These are phyloP conservation scores for Lyophyllum shimeji DNA, from an alignment of 768 basidiomycete genomes.

Conservation along the genomic window DNA sequence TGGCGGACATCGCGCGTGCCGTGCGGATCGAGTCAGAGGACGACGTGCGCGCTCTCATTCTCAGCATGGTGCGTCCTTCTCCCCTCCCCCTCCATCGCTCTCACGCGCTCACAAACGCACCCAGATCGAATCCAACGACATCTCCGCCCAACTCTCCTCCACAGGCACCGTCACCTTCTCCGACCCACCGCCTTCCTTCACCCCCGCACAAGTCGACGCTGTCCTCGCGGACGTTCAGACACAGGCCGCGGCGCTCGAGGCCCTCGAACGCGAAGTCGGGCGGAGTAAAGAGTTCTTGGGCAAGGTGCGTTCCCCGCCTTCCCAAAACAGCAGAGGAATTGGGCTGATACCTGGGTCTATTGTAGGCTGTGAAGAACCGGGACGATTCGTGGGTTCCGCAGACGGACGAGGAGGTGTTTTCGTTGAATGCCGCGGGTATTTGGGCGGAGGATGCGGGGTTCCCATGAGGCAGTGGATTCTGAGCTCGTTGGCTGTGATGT, in stretches of 20 bases:
- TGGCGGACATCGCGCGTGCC: conserved; percentile 66
- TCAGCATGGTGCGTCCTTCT: conserved; percentile 64
- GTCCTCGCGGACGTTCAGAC: conserved; percentile 55
- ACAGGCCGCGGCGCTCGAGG: conserved; percentile 47
- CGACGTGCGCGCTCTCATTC: conserved; percentile 56
- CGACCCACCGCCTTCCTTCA: conserved; percentile 58
- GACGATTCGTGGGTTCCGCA: conserved; percentile 21
- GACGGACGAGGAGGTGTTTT: conserved; percentile 21
- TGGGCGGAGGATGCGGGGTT: conserved; percentile 14
- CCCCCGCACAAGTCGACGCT: conserved; percentile 59
- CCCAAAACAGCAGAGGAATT: not conserved
- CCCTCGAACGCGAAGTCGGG: conserved; percentile 56
- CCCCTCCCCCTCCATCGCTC: not conserved
- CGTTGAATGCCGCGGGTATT: not conserved
- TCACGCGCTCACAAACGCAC: not conserved
- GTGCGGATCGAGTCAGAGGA: conserved; percentile 51
- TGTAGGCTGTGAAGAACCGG: conserved; percentile 21
- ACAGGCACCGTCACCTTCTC: conserved; percentile 75
- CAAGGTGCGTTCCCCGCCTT: conserved; percentile 47
- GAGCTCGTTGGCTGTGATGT: not conserved
- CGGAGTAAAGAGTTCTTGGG: conserved; percentile 69
- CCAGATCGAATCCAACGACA: conserved; percentile 71
- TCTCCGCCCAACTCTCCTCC: conserved; percentile 65
- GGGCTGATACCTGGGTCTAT: not conserved
- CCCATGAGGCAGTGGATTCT: not conserved